Percentiles rank a stretch among this genome's conserved stretches.
phyloP scores from a whole-genome alignment of 176 grass and related monocot genomes.

The Microstegium vimineum region DNA sequence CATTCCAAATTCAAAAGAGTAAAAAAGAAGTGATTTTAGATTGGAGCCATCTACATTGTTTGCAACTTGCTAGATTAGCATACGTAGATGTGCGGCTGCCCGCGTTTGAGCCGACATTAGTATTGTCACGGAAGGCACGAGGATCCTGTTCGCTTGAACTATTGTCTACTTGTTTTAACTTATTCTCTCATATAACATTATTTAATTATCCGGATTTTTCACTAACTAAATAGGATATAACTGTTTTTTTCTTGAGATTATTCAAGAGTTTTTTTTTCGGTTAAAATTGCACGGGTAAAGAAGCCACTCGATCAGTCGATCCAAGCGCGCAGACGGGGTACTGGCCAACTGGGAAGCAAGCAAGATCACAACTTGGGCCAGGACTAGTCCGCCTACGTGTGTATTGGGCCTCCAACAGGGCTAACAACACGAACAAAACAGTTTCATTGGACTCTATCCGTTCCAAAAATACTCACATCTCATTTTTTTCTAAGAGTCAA shows the following conservation, averaged over 20 bases:
- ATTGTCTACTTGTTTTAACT: too few relatives aligned
- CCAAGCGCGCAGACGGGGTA: background rate
- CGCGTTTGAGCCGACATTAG: too few relatives aligned
- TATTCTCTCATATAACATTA: too few relatives aligned
- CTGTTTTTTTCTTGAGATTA: background rate
- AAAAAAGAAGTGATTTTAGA: background rate
- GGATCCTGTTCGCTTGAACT: too few relatives aligned
- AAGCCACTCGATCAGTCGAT: background rate
- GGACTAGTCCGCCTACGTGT: background rate
- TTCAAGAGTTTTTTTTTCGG: background rate
- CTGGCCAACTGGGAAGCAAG: background rate
- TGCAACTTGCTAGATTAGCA: too few relatives aligned
- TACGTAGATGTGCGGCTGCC: too few relatives aligned
- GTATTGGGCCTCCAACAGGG: background rate
- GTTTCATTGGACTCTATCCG: too few relatives aligned
- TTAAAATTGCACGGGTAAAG: background rate
- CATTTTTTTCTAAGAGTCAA: too few relatives aligned
- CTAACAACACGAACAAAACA: background rate
- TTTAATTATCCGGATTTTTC: too few relatives aligned
- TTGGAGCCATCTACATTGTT: too few relatives aligned
- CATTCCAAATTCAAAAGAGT: background rate
- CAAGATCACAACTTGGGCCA: background rate
- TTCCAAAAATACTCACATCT: too few relatives aligned
- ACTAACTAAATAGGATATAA: too few relatives aligned
- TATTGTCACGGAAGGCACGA: background rate